Base-by-base conservation (phyloP, 805 yeast genomes). In the Yamadazyma akitaensis region DNA sequence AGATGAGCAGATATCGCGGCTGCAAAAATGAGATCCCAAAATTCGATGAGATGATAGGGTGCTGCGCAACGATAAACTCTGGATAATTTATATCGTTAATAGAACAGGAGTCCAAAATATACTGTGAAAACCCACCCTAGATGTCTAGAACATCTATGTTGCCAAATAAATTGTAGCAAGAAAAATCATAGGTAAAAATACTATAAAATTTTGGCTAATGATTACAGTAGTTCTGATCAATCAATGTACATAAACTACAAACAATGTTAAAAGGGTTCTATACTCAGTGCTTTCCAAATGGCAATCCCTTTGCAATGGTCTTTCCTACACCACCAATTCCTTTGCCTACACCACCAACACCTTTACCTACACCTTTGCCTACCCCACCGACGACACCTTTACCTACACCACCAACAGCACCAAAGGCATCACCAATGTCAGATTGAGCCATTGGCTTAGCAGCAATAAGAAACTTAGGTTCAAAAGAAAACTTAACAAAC, bases 381-480 rank as follows among this genome's bases (percentile, higher is more conserved):
- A 69, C 72, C 14, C 64, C 63, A 36, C 54, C 51, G 14, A 72
- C 75, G 24, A 68, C 69, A 46, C 72, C 74, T 42, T 60, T 50
- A 7, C 72, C 73, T 28, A 68, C 72, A 7, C 59, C 57, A 34
- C 73, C 75, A 35, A 77, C 77, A 33, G 79, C 75, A 36, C 71
- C 79, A 33, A 72, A 70, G 7, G 73, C 71, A 40, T 66, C 54
- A 58, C 65, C 44, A 42, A 46, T 49, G 12, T 51, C 50, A 25
- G 51, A 44, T 28, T 37, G 43, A 12, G 57, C 38, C 9, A 24
- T 48, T 40, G 67, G 58, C 41, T 58, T 58, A 49, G 78, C 75
- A 43, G 70, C 73, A 34, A 81, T 67, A 13, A 89, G 75, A 58
- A 85, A 88, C 37, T 79, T 80, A 2, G 97, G 95, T 53, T 76